Evolutionary conservation across 345 rosid species (phyloP), one percentile per base, ranked within the genome.

Genomic region (Linum tenue): DNA sequence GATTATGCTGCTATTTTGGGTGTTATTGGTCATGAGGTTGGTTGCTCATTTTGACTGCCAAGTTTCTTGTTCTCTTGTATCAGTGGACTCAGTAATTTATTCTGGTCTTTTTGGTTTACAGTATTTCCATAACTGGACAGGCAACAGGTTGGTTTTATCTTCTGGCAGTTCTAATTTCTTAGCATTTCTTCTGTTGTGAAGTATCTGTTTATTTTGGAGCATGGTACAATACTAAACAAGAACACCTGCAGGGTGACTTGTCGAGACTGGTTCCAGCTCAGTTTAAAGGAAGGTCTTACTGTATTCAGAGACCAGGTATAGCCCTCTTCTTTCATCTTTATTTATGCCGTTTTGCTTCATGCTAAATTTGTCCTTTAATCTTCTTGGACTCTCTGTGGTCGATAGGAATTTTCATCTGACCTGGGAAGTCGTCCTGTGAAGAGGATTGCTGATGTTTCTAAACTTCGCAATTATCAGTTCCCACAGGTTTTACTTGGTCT

Each of bases 41-140:
- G 86, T 75, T 74, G 36, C 39, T 6, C 11, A 17, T 64, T 7
- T 14, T 65, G 7, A n/a, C 48, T 61, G 8, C 44, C 65, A 48
- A 15, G 9, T 1, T 48, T 48, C 11, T 48, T 48, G 11, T 48
- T 48, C 53, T 5, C 53, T 48, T 48, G 11, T 48, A 10, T 48
- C 3, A 3, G 53, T 48, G 15, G 53, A 48, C 14, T 48, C 6
- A 48, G 63, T 35, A 51, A 68, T 72, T 70, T 53, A 39, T 62
- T 70, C 76, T 64, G 64, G 62, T 43, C 67, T 51, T 37, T 78
- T 39, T 73, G 15, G 48, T 66, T 42, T 83, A 87, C 86, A 95
- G 99, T 95, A 91, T 77, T 95, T 95, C 81, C 97, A 95, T 87
- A 95, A 95, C 76, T 95, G 99, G 99, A 95, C 99, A 63, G 99